phyloP scores from a whole-genome alignment of 192 early-diverging fungal species.

The Gamsiella multidivaricata region DNA sequence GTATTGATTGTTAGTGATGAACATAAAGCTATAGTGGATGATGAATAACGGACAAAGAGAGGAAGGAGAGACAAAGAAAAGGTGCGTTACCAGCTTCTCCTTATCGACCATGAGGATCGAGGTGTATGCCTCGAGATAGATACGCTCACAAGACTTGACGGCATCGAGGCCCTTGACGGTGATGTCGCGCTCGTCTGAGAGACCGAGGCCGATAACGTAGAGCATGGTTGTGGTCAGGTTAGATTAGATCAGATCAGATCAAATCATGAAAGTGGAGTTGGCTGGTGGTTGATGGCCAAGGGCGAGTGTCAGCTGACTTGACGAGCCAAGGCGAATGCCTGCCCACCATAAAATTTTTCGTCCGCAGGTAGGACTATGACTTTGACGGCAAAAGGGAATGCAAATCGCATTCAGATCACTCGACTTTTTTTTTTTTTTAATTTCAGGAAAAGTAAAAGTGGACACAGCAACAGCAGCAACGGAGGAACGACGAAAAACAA shows the following conservation, averaged over 20 bases:
- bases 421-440: not conserved
- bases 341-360: no score
- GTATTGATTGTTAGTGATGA: not conserved
- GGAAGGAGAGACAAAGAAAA: not conserved
- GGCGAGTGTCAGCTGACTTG: no score
- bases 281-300: no score
- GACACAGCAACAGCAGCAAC: no score
- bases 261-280: not conserved
- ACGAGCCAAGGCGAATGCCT: no score
- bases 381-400: no score
- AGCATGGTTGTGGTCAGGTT: conserved; percentile 62
- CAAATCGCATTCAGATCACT: not conserved
- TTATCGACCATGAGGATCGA: conserved; percentile 91
- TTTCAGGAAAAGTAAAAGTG: not conserved
- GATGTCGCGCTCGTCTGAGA: conserved; percentile 96
- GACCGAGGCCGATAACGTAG: conserved; percentile 91
- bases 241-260: not conserved
- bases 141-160: conserved; percentile 83
- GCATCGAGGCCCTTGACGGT: conserved; percentile 97
- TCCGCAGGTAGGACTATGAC: no score
- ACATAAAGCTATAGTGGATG: not conserved
- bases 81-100: conserved; percentile 69
- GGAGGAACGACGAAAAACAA: no score
- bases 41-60: not conserved
- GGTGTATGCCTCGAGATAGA: conserved; percentile 97